Base-by-base conservation (phyloP, 1,284 basidiomycete species). In the Ceratobasidium sp. region DNA sequence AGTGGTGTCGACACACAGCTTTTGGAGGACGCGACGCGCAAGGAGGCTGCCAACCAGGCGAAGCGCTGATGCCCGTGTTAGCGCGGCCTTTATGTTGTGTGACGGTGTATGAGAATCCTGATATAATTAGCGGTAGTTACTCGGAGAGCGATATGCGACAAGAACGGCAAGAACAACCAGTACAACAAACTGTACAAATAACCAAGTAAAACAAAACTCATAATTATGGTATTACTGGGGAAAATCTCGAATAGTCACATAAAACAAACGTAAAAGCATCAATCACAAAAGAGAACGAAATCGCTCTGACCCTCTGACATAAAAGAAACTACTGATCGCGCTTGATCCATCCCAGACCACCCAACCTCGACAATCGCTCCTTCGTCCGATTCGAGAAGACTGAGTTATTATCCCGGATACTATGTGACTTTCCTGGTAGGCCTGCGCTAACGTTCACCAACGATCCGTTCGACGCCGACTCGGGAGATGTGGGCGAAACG, bases 1-100 rank as follows among this genome's bases (percentile, higher is more conserved):
- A 91, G 94, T 73, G 93, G 94, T 75, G 95, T 99, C 75, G 97
- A 99, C 82, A 98, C 96, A 4, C 96, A 98, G 77, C 82, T 99
- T 64, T 81, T 99, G 66, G 98, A 99, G 83, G 98, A 99, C 81
- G 98, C 97, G 30, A 99, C 97, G 59, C 87, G 98, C 75, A 73
- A 79, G 87, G 87, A 88, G 81, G 85, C 87, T 8, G 80, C 83
- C 76, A 87, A 82, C 74, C 87, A 88, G 79, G 82, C 79, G 32
- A 89, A 87, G 79, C 85, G 87, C 73, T 89, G 44, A 44, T n/a
- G 18, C 16, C 9, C 4, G 23, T 23, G 16, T 49, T 30, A 41
- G 4, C 47, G 7, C 21, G 57, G 3, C 38, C 26, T 23, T 30
- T 14, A 28, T 23, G 59, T 16, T 38, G 35, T 38, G 11, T 11